These are phyloP conservation scores for Cadophora malorum DNA, from an alignment of 2,329 filamentous ascomycete genomes.

Conservation along the genomic window DNA sequence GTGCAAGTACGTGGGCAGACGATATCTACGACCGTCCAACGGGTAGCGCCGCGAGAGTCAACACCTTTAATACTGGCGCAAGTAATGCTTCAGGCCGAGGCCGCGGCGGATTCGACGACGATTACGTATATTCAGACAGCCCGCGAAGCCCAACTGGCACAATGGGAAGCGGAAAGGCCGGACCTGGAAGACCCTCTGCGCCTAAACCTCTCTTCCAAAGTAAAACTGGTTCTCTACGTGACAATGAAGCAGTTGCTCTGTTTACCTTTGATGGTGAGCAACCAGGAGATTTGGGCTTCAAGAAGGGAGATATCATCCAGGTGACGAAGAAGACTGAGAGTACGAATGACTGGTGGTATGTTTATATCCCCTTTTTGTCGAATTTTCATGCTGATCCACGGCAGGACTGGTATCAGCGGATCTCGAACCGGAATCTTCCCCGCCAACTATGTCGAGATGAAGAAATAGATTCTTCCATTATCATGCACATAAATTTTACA, in stretches of 20 bases:
- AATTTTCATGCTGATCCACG: conserved; percentile 27
- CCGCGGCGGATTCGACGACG: conserved; percentile 53
- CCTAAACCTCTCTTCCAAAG: conserved; percentile 84
- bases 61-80: conserved; percentile 32
- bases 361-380: conserved; percentile 34
- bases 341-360: conserved; percentile 92
- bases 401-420: conserved; percentile 87
- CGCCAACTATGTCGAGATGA: conserved; percentile 77
- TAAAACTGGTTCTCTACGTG: conserved; percentile 61
- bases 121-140: conserved; percentile 62
- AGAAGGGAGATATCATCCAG: conserved; percentile 96
- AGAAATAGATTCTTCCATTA: conserved; percentile 48
- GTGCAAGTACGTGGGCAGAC: conserved; percentile 77
- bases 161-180: conserved; percentile 49
- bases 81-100: conserved; percentile 43
- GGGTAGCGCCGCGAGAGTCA: conserved; percentile 40
- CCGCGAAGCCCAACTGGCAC: conserved; percentile 44
- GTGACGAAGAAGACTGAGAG: conserved; percentile 94
- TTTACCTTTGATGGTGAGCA: conserved; percentile 96
- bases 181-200: conserved; percentile 80
- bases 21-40: conserved; percentile 70
- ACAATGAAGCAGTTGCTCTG: conserved; percentile 87
- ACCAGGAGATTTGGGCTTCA: conserved; percentile 90
- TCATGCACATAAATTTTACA: background rate
- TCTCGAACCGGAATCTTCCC: conserved; percentile 90